Evolutionary conservation across 176 grass and related monocot genomes (phyloP).

Genomic region (Puya raimondii): DNA sequence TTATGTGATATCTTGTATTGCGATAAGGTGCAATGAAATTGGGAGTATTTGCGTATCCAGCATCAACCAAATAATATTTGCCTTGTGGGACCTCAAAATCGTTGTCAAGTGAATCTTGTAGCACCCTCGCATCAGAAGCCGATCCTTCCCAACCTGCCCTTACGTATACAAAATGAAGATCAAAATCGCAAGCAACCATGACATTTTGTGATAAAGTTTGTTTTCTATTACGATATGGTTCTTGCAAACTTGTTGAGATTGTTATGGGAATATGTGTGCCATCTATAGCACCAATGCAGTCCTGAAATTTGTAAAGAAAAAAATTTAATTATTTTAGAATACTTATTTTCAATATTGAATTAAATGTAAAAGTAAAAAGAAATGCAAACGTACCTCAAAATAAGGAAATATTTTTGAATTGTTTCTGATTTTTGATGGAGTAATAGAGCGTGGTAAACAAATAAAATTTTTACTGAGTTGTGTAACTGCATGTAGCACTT

Average conservation of each 20-base stretch:
- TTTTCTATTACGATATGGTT: conserved; percentile 3
- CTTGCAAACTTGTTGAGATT: neutral
- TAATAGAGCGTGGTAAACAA: neutral
- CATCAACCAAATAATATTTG: conserved; percentile 14
- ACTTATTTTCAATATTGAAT: neutral
- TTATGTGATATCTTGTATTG: conserved; percentile 19
- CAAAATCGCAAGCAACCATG: no score
- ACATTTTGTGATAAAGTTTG: conserved; percentile 2
- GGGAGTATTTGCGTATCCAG: conserved; percentile 6
- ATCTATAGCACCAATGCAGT: conserved; percentile 8
- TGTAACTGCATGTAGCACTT: no score
- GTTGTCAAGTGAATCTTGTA: conserved; percentile 4
- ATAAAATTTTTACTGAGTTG: neutral
- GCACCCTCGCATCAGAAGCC: no score
- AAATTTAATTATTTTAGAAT: neutral
- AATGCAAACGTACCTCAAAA: neutral
- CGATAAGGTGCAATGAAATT: conserved; percentile 10
- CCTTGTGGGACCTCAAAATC: conserved; percentile 2
- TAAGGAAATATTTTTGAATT: neutral
- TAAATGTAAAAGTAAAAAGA: neutral
- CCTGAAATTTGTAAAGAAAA: neutral
- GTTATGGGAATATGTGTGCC: conserved; percentile 5
- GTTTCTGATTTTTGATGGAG: neutral
- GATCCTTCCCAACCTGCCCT: no score
- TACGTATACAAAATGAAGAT: no score